These are phyloP conservation scores for Metschnikowia kunwiensis DNA, from an alignment of 805 yeast species.

Conservation along the genomic window DNA sequence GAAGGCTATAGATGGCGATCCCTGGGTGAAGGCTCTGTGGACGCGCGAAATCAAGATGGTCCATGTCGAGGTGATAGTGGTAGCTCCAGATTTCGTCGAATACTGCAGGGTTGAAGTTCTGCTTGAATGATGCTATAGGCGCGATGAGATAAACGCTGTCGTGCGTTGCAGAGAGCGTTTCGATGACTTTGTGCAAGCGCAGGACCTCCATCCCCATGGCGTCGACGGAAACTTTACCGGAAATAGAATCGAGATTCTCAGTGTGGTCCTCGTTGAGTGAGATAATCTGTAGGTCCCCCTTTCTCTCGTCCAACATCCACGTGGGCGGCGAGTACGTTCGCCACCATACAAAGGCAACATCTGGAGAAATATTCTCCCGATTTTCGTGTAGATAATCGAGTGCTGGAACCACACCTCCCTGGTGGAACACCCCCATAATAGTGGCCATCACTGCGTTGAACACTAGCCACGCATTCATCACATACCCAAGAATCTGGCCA, in stretches of 20 bases:
- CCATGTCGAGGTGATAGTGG: conserved; percentile 61
- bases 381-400: conserved; percentile 37
- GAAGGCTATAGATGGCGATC: conserved; percentile 49
- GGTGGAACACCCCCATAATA: conserved; percentile 80
- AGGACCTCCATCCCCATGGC: conserved; percentile 45
- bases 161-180: conserved; percentile 8
- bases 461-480: conserved; percentile 49
- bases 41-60: conserved; percentile 60
- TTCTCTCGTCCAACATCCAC: conserved; percentile 58
- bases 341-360: conserved; percentile 71
- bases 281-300: conserved; percentile 16
- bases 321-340: conserved; percentile 91
- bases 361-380: neutral
- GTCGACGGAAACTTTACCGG: conserved; percentile 29
- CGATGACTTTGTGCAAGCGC: conserved; percentile 22
- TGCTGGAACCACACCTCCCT: conserved; percentile 82
- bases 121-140: conserved; percentile 38
- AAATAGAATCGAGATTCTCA: conserved; percentile 1
- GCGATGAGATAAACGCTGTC: conserved; percentile 30
- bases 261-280: conserved; percentile 14
- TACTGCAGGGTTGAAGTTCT: conserved; percentile 42
- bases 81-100: conserved; percentile 30
- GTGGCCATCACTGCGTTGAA: conserved; percentile 62
- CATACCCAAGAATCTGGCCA: conserved; percentile 17
- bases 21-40: conserved; percentile 58